Conservation (phyloP, 208 protist genomes). For the Acanthamoeba healyi region DNA sequence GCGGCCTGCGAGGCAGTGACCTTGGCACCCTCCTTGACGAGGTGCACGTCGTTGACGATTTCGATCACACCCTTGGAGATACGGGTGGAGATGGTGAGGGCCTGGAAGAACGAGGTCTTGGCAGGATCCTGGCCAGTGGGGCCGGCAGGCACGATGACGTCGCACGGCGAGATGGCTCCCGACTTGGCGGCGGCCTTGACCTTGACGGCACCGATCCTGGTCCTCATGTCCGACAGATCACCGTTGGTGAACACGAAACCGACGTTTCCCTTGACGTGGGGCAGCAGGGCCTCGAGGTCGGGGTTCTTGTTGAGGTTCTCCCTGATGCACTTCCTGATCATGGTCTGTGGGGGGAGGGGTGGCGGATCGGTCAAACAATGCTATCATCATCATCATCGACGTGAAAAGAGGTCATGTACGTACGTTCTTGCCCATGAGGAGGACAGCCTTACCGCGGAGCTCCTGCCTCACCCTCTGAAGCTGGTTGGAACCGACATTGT, state of each 20-base stretch:
- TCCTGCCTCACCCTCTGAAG: constrained; percentile 96
- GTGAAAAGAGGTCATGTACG: background rate
- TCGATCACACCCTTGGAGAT: constrained; percentile 99
- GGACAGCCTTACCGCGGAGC: constrained; percentile 96
- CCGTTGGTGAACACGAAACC: constrained; percentile 99
- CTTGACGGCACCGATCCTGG: constrained; percentile 82
- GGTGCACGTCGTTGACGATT: constrained; percentile 97
- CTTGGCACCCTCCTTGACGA: constrained; percentile 96
- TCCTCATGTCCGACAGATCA: constrained; percentile 93
- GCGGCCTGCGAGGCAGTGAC: constrained; percentile 98
- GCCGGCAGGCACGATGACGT: constrained; percentile 97
- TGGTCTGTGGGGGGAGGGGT: constrained; percentile 87
- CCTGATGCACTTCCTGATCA: constrained; percentile 96
- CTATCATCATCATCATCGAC: no score
- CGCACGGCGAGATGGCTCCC: constrained; percentile 96
- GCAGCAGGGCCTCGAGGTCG: constrained; percentile 88
- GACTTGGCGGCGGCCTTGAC: constrained; percentile 96
- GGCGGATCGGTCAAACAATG: no score
- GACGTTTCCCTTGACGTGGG: constrained; percentile 96
- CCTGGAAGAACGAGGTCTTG: constrained; percentile 99
- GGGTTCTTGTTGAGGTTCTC: constrained; percentile 88
- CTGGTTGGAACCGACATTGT: constrained; percentile 99
- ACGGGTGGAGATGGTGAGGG: constrained; percentile 99
- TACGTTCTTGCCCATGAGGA: constrained; percentile 99
- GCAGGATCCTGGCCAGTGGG: constrained; percentile 98